Base-by-base conservation (phyloP, 1,284 basidiomycete species). In the Meira nashicola region DNA sequence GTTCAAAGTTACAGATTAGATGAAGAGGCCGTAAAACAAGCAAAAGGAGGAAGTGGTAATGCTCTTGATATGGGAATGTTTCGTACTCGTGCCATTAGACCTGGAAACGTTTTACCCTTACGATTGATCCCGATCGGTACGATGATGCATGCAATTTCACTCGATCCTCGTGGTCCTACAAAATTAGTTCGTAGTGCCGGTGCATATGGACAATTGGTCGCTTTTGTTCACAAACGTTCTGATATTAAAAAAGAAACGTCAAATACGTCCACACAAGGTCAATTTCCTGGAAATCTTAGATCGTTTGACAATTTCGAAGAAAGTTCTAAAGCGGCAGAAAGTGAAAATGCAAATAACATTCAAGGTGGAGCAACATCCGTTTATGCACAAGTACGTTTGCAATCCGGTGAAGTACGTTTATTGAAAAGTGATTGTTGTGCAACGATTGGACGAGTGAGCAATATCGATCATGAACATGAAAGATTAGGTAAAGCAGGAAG, bases 81-180 rank as follows among this genome's bases (percentile, higher is more conserved):
- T 52, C 88, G 93, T 41, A 86, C 89, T 1, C 81, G 87, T 69
- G 92, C 90, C 1, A 82, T 97, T 76, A 89, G 89, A 77, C 87
- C 90, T 0, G 94, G 94, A 47, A 97, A 98, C 76, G 92, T 94
- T 54, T 85, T 98, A 14, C 93, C 92, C 0, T 82, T 98, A 55
- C 86, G 87, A 55, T 86, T 96, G 64, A 92, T 97, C 66, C 94
- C 94, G 0, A 85, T 89, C 33, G 92, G 93, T 15, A 95, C 92
- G 6, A 84, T 88, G 71, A 86, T 97, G 62, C 92, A 97, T 82
- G 89, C 86, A 74, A 83, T 98, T 65, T 83, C 89, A 0, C 84
- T 96, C 56, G 82, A 84, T 49, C 87, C 90, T 0, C 80, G 84
- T 5, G 91, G 91, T 2, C 87, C 86, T 17, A 90, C 86, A 50